Conservation (phyloP, 257 asterid genomes). For the Echium plantagineum region DNA sequence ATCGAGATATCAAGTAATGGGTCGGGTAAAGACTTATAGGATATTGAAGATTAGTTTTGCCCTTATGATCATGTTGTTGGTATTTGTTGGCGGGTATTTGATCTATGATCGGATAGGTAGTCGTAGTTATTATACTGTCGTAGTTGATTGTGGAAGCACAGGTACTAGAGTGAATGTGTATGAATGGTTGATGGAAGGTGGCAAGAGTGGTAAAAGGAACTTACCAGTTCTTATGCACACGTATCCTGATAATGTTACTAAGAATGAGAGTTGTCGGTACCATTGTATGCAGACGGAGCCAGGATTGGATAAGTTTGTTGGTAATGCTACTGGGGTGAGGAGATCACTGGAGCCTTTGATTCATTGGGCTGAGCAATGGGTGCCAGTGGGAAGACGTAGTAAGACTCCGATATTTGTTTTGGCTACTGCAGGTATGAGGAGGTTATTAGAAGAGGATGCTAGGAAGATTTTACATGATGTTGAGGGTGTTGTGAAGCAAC, state of each 20-base stretch:
- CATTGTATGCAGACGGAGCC: conserved; percentile 81
- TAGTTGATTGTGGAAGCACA: conserved; percentile 84
- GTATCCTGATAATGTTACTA: conserved; percentile 40
- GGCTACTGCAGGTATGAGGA: conserved; percentile 87
- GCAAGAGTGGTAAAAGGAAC: conserved; percentile 15
- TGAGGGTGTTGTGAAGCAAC: conserved; percentile 34
- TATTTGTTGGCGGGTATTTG: conserved; percentile 25
- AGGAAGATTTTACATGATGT: conserved; percentile 30
- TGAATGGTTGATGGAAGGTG: conserved; percentile 37
- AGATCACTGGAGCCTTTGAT: conserved; percentile 57
- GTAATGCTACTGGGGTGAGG: conserved; percentile 37
- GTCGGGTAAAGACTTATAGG: conserved; percentile 18
- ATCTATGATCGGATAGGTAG: conserved; percentile 1
- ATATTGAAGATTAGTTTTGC: conserved; percentile 21
- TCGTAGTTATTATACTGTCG: conserved; percentile 42
- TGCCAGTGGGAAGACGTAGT: conserved; percentile 36
- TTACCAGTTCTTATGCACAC: conserved; percentile 49
- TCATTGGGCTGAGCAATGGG: conserved; percentile 50
- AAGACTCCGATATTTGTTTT: conserved; percentile 51
- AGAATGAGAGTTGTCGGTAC: conserved; percentile 43
- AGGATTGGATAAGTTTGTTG: conserved; percentile 60
- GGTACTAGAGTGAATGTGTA: conserved; percentile 70
- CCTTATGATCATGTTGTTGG: conserved; percentile 20
- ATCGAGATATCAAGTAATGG: conserved; percentile 30
- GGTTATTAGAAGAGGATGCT: conserved; percentile 31